phyloP scores from a whole-genome alignment of 2,329 filamentous ascomycete species.

The Aureobasidium namibiae region DNA sequence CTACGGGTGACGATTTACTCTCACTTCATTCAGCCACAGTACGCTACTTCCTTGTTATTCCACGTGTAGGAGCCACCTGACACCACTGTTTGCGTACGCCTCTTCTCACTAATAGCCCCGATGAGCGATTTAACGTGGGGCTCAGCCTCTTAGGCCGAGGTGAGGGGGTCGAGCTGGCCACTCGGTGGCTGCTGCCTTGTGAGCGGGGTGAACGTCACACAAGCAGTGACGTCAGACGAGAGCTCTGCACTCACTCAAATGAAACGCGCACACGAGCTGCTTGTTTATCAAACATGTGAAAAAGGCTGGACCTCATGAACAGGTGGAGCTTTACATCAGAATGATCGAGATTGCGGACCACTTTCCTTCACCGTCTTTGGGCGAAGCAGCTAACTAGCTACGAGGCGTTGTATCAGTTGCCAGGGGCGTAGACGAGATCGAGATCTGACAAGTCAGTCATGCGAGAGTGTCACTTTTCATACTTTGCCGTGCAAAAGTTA shows the following conservation, averaged over 20 bases:
- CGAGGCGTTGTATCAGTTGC: background rate
- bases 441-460: background rate
- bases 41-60: slow-evolving; percentile 5
- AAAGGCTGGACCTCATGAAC: background rate
- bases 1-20: background rate
- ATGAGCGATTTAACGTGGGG: slow-evolving; percentile 7
- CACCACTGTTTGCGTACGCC: slow-evolving; percentile 8
- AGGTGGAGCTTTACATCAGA: slow-evolving; percentile 6
- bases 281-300: background rate
- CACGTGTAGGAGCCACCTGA: slow-evolving; percentile 6
- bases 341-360: background rate
- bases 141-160: slow-evolving; percentile 5
- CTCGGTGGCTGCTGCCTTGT: background rate
- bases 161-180: slow-evolving; percentile 1
- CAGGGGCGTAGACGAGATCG: background rate
- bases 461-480: background rate
- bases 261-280: background rate
- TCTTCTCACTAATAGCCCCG: background rate
- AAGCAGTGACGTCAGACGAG: background rate
- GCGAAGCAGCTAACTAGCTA: background rate
- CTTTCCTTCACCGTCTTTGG: slow-evolving; percentile 1
- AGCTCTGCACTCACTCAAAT: background rate
- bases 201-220: slow-evolving; percentile 4
- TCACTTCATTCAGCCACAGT: background rate
- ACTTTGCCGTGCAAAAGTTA: background rate